Conservation (phyloP, 1,284 basidiomycete species). For the Sphaerobolus stellatus region DNA sequence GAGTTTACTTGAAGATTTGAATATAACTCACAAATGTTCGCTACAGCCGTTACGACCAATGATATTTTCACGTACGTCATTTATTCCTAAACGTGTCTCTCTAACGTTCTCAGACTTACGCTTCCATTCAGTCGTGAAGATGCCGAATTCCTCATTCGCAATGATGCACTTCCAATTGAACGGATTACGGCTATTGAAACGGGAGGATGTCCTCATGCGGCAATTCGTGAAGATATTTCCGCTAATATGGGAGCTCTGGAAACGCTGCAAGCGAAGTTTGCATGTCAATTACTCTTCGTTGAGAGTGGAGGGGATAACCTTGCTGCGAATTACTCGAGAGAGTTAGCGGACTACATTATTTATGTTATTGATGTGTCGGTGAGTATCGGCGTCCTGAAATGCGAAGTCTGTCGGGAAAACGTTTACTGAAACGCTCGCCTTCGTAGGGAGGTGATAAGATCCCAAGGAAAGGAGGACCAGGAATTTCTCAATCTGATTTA, state of each 20-base stretch:
- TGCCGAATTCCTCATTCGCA: slow-evolving; percentile 94
- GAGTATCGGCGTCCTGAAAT: slow-evolving; percentile 26
- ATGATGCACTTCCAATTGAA: slow-evolving; percentile 80
- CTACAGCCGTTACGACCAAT: slow-evolving; percentile 86
- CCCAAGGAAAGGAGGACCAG: slow-evolving; percentile 95
- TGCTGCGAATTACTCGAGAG: slow-evolving; percentile 93
- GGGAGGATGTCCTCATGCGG: slow-evolving; percentile 92
- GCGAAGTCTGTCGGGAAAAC: slow-evolving; percentile 4
- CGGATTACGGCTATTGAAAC: slow-evolving; percentile 98
- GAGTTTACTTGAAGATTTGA: slow-evolving; percentile 19
- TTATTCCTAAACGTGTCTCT: neutral
- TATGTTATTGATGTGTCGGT: slow-evolving; percentile 87
- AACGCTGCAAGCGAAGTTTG: slow-evolving; percentile 88
- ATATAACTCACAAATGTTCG: neutral
- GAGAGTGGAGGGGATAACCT: slow-evolving; percentile 97
- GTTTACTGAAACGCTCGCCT: neutral
- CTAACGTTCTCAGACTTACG: neutral
- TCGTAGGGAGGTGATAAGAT: slow-evolving; percentile 93
- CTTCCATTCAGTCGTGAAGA: slow-evolving; percentile 64
- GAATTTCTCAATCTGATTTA: slow-evolving; percentile 93
- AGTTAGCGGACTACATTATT: slow-evolving; percentile 96
- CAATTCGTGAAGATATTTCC: slow-evolving; percentile 95
- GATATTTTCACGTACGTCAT: slow-evolving; percentile 85
- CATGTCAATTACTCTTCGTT: slow-evolving; percentile 84
- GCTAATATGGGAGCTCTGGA: slow-evolving; percentile 96